phyloP scores from a whole-genome alignment of 2,329 filamentous ascomycete species.

The Epichloe glyceriae region DNA sequence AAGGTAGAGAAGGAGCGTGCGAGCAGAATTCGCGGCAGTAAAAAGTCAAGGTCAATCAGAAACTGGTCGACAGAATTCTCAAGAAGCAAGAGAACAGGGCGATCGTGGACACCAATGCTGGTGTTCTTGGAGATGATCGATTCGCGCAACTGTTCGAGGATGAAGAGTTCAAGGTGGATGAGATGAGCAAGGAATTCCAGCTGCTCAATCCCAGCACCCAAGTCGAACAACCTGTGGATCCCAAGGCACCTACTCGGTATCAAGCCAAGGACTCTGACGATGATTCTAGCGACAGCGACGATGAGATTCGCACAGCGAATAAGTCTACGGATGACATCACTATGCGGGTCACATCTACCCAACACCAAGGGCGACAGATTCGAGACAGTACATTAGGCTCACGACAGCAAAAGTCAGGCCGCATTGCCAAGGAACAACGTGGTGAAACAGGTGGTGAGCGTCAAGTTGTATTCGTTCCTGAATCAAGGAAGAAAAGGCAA shows the following conservation, averaged over 20 bases:
- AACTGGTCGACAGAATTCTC: slow-evolving; percentile 60
- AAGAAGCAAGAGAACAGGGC: slow-evolving; percentile 49
- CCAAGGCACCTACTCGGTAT: slow-evolving; percentile 24
- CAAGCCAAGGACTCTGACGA: slow-evolving; percentile 30
- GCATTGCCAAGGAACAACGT: slow-evolving; percentile 29
- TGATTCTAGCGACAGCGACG: slow-evolving; percentile 29
- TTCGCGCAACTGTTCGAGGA: slow-evolving; percentile 86
- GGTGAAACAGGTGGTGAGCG: slow-evolving; percentile 48
- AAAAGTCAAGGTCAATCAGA: slow-evolving; percentile 94
- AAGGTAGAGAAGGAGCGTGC: slow-evolving; percentile 97
- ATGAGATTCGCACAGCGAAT: slow-evolving; percentile 10
- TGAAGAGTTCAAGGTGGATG: slow-evolving; percentile 84
- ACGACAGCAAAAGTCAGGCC: slow-evolving; percentile 36
- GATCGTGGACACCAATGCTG: slow-evolving; percentile 44
- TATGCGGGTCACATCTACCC: slow-evolving; percentile 59
- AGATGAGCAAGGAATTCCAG: slow-evolving; percentile 75
- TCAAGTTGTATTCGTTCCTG: slow-evolving; percentile 61
- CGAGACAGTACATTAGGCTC: slow-evolving; percentile 45
- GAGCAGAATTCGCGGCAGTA: slow-evolving; percentile 82
- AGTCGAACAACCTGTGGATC: slow-evolving; percentile 21
- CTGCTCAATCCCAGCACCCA: slow-evolving; percentile 77
- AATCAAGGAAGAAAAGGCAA: slow-evolving; percentile 38
- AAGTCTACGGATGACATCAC: slow-evolving; percentile 28
- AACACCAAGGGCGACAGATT: slow-evolving; percentile 42
- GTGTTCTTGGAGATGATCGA: slow-evolving; percentile 69